Percentiles rank a stretch among this genome's conserved stretches.
These are phyloP conservation scores for Globisporangium cederbergense DNA, from an alignment of 352 stramenopile species.

Conservation along the genomic window DNA sequence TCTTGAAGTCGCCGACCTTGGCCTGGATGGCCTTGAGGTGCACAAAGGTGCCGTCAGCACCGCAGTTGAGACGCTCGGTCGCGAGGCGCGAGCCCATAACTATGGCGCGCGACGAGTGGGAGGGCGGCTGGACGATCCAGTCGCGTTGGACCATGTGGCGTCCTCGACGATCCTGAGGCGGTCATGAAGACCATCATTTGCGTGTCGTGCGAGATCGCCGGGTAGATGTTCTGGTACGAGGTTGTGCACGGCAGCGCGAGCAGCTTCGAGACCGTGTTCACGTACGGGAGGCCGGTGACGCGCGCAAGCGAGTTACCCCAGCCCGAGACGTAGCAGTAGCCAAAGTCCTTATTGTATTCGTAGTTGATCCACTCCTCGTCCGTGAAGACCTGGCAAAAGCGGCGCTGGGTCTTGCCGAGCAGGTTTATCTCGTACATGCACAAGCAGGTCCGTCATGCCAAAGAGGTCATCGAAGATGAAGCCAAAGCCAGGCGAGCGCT, in stretches of 20 bases:
- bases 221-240: slow-evolving; percentile 54
- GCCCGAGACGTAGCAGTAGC: slow-evolving; percentile 53
- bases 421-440: slow-evolving; percentile 60
- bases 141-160: slow-evolving; percentile 30
- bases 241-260: slow-evolving; percentile 37
- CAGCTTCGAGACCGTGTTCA: slow-evolving; percentile 36
- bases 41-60: slow-evolving; percentile 30
- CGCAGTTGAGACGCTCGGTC: slow-evolving; percentile 47
- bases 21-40: slow-evolving; percentile 52
- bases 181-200: slow-evolving; percentile 49
- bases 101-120: slow-evolving; percentile 38
- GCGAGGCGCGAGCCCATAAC: slow-evolving; percentile 42
- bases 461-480: slow-evolving; percentile 32
- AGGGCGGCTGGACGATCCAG: slow-evolving; percentile 34
- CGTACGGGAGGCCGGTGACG: slow-evolving; percentile 41
- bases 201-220: slow-evolving; percentile 51
- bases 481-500: slow-evolving; percentile 35
- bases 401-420: slow-evolving; percentile 30
- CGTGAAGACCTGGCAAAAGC: slow-evolving; percentile 50
- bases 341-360: slow-evolving; percentile 48
- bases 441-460: slow-evolving; percentile 43
- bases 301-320: slow-evolving; percentile 40
- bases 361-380: slow-evolving; percentile 56
- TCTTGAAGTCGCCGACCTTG: slow-evolving; percentile 37
- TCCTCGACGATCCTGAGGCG: slow-evolving; percentile 45